Conservation (phyloP, 495 filamentous ascomycete species). For the Usnea hakonensis region DNA sequence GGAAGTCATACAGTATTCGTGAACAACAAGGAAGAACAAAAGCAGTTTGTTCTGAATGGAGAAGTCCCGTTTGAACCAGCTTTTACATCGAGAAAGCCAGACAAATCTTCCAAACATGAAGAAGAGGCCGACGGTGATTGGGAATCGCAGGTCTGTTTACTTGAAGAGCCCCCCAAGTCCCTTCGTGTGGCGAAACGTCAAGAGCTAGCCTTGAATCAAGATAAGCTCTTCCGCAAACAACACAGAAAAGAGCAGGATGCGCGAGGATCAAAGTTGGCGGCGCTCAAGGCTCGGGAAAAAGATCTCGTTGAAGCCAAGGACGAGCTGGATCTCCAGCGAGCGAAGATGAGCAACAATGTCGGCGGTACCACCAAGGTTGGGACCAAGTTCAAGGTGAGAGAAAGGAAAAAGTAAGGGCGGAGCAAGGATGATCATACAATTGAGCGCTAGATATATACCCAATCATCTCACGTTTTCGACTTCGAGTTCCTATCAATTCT, state of each 20-base stretch:
- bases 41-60: conserved; percentile 29
- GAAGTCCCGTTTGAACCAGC: not conserved
- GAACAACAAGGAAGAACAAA: conserved; percentile 45
- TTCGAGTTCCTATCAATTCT: not conserved
- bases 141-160: not conserved
- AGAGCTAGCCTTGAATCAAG: conserved; percentile 35
- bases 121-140: not conserved
- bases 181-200: conserved; percentile 24
- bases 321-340: conserved; percentile 68
- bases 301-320: conserved; percentile 65
- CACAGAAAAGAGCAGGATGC: conserved; percentile 43
- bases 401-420: conserved; percentile 62
- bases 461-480: not conserved
- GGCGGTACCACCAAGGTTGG: conserved; percentile 75
- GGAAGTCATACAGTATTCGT: conserved; percentile 51
- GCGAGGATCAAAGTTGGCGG: conserved; percentile 49
- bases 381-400: conserved; percentile 72
- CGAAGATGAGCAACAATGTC: conserved; percentile 72
- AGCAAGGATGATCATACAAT: not conserved
- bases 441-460: not conserved
- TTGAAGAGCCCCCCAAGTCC: not conserved
- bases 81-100: not conserved
- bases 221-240: conserved; percentile 39
- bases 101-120: conserved; percentile 19
- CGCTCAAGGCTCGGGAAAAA: conserved; percentile 58